Conservation (phyloP, 345 rosid genomes). For the Euphorbia tirucalli region DNA sequence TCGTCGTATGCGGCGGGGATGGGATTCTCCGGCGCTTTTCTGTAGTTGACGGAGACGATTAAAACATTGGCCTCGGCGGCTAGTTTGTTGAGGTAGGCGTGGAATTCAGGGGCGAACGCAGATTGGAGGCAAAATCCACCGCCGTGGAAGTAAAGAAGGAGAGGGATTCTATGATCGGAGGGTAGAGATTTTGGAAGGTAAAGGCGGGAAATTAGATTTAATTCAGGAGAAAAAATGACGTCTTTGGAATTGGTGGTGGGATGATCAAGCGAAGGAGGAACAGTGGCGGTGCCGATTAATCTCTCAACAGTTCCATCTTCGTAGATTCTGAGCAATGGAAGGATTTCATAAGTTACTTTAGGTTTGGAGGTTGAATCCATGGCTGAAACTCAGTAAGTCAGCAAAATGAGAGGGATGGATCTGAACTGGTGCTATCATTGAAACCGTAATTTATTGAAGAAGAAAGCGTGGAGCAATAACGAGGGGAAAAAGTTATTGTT, state of each 20-base stretch:
- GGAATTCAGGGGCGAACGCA: slow-evolving; percentile 33
- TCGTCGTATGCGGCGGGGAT: slow-evolving; percentile 47
- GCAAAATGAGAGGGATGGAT: too few species aligned
- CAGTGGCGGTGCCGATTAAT: slow-evolving; percentile 31
- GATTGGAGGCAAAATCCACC: slow-evolving; percentile 48
- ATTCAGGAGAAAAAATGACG: slow-evolving; percentile 16
- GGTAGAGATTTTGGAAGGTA: slow-evolving; percentile 40
- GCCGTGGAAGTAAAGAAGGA: slow-evolving; percentile 54
- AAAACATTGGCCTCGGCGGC: slow-evolving; percentile 39
- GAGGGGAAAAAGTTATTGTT: too few species aligned
- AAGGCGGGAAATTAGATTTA: slow-evolving; percentile 41
- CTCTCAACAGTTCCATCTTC: slow-evolving; percentile 43
- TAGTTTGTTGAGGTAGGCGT: slow-evolving; percentile 24
- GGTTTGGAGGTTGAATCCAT: neutral
- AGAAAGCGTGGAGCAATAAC: too few species aligned
- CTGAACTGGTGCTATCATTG: too few species aligned
- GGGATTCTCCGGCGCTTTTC: slow-evolving; percentile 47
- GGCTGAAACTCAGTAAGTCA: too few species aligned
- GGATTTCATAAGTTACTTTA: neutral
- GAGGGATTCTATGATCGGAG: slow-evolving; percentile 33
- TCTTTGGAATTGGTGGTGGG: slow-evolving; percentile 50
- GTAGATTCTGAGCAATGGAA: slow-evolving; percentile 24
- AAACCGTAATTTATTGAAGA: too few species aligned
- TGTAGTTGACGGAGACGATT: slow-evolving; percentile 42
- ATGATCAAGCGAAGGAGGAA: slow-evolving; percentile 39